Base-by-base conservation (phyloP, 768 basidiomycete species). In the Phallus indusiatus region DNA sequence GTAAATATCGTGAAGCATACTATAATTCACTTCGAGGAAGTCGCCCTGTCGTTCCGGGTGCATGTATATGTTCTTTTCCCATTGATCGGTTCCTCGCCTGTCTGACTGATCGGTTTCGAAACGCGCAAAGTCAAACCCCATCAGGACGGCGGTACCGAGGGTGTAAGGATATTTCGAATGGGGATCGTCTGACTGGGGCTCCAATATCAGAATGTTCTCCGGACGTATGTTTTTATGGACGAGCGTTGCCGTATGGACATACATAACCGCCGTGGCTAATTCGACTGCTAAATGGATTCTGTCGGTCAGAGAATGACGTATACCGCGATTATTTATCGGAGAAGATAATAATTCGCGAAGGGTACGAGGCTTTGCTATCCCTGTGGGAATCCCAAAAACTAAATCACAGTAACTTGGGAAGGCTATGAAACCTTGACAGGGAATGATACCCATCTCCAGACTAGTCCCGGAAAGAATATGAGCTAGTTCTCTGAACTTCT, bases 1-100 rank as follows among this genome's bases (percentile, higher is more conserved):
- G 22, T 56, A 56, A 18, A 56, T 33, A 33, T 56, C 55, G 46
- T 56, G 37, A 16, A 56, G 46, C 55, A 56, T 22, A 22, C 34
- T 24, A 22, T 21, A 48, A 21, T 22, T 33, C 1, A 48, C 47
- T 47, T 56, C 22, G 35, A 42, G 10, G 36, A 20, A 12, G 28
- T 47, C 21, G 14, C 47, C 54, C 10, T 22, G 46, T 33, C 21
- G 18, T 37, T 28, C 22, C 9, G 55, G 55, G 33, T 56, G 55
- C n/a, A 24, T 46, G 21, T 56, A 56, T 12, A 56, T n/a, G 12
- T 47, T 37, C 18, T 46, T 48, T 42, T 48, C 33, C 55, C 55
- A 56, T 9, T 46, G 35, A 18, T 42, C 55, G 14, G 33, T 48
- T 20, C 55, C 18, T 47, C n/a, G 18, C 20, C 24, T 20, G 18